Conservation (phyloP, 495 filamentous ascomycete genomes). For the Tuber borchii region DNA sequence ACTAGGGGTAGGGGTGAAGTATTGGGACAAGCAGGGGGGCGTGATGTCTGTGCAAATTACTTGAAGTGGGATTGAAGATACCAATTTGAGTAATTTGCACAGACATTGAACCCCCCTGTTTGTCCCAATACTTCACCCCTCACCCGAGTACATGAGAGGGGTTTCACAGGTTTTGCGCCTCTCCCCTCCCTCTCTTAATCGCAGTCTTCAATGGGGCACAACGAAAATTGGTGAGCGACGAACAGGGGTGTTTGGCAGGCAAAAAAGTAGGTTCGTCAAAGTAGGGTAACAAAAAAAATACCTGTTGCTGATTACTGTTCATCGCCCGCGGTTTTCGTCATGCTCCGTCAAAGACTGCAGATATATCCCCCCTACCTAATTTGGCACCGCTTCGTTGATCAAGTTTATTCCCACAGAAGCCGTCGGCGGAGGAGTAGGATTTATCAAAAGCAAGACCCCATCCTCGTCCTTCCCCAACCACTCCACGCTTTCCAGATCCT, state of each 20-base stretch:
- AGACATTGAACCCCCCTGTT: too few species aligned
- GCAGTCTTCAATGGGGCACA: not conserved
- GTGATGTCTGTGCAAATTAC: too few species aligned
- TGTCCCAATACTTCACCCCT: too few species aligned
- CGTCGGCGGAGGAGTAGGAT: not conserved
- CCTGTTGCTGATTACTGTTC: not conserved
- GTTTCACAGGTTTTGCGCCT: not conserved
- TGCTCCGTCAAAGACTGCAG: not conserved
- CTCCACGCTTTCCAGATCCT: constrained; percentile 66
- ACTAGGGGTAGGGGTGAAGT: too few species aligned
- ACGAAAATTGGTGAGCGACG: not conserved
- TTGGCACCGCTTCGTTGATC: not conserved
- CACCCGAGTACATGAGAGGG: not conserved
- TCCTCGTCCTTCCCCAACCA: constrained; percentile 47
- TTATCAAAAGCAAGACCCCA: constrained; percentile 23
- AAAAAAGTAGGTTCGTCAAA: not conserved
- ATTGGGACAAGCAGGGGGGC: too few species aligned
- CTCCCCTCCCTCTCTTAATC: not conserved
- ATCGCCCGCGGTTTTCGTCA: not conserved
- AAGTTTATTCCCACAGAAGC: not conserved
- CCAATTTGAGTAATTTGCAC: too few species aligned
- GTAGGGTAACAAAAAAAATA: not conserved
- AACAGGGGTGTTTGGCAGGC: not conserved
- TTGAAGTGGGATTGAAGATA: too few species aligned
- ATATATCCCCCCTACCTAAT: not conserved